Base-by-base conservation (phyloP, 2,329 filamentous ascomycete genomes). In the Fusarium sulawesiense region DNA sequence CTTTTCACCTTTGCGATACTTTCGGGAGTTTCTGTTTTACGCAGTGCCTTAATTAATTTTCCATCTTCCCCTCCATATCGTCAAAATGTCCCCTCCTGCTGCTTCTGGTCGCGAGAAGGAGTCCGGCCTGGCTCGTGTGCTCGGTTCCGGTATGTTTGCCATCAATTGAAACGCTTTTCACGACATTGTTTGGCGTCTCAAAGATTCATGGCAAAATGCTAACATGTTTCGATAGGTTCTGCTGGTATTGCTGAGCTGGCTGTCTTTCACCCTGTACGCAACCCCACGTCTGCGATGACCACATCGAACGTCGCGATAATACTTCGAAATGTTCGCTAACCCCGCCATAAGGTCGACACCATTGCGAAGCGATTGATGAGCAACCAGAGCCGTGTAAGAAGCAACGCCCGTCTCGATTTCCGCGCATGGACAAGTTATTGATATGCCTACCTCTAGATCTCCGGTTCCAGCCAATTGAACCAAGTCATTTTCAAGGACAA, bases 311-410 rank as follows among this genome's bases (percentile, higher is more conserved):
- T 57, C 34, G 50, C 27, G 40, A 46, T 42, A 30, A 48, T 48
- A 56, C 16, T 47, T 40, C 48, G 68, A 66, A 42, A 50, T 63
- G 44, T 45, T 47, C 62, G 61, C 73, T 75, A 66, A 75, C 68
- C 45, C 51, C 53, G 25, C 48, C 49, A 25, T 32, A 67, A 95
- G 92, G 93, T 99, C 80, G 96, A 99, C 83, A 99, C 96, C 53
- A 98, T 97, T 77, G 95, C 96, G 70, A 99, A 99, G 87, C 93
- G 96, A 75, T 89, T 99, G 83, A 99, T 99, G 96, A 98, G 94
- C 89, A 98, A 99, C 83, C 92, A 97, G 81, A 89, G 89, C 68
- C 78, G 78, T 71, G 80, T 82, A 80, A 78, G 93, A 86, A 83
- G 88, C 51, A 92, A 80, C 74, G 82, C n/a, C 37, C 32, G 46